Evolutionary conservation across 2,329 filamentous ascomycete species (phyloP), one percentile per base, ranked within the genome.

Genomic region (Monilinia fructicola): DNA sequence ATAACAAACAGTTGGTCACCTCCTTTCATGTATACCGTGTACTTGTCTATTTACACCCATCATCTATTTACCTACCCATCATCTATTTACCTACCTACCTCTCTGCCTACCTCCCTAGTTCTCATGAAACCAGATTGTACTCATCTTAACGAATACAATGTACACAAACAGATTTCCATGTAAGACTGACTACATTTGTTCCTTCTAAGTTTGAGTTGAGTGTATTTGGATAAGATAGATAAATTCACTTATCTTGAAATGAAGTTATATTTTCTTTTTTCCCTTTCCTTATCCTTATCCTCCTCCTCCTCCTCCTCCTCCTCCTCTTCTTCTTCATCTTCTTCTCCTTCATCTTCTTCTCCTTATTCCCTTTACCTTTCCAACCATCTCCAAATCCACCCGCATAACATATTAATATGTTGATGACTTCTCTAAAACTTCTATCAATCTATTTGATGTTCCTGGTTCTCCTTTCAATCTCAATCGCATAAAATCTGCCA

Each of bases 161-260:
- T 46, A 7, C n/a, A n/a, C n/a, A n/a, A n/a, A n/a, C n/a, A n/a
- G n/a, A n/a, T n/a, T n/a, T n/a, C n/a, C n/a, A n/a, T n/a, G n/a
- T n/a, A n/a, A n/a, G n/a, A n/a, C n/a, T n/a, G n/a, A n/a, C n/a
- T n/a, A n/a, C n/a, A n/a, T 11, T 28, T 10, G 23, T 21, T 21
- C 54, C 54, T 44, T 44, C 54, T 38, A 38, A 40, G 23, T 21
- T 38, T 23, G 53, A 55, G 21, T 9, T 55, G 18, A 12, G 12
- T 38, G 11, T 6, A 23, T 1, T 18, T 4, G 4, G 21, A 9
- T 23, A 16, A 55, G 5, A 54, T 38, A 5, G 31, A 21, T 38
- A 40, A 5, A 55, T 58, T 58, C 55, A 59, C 55, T 59, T 14
- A 10, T 46, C 42, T 59, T 26, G 26, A 59, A 35, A 46, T 31